These are phyloP conservation scores for Nadsonia starkeyi-henricii DNA, from an alignment of 1,139 yeast species.

Conservation along the genomic window DNA sequence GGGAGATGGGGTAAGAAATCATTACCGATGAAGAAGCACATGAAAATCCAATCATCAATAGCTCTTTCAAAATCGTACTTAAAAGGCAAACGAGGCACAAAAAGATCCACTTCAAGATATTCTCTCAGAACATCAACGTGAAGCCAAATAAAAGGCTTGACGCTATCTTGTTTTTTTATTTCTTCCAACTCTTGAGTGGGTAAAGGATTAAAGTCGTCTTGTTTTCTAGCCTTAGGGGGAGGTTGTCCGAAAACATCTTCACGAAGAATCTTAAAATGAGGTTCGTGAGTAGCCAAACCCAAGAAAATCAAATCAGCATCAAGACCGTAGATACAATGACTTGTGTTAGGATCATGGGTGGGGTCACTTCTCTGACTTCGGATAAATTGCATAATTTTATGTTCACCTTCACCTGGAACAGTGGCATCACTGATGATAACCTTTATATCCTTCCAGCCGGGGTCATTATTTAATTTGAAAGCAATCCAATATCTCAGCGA, in stretches of 20 bases:
- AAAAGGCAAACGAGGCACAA: constrained; percentile 52
- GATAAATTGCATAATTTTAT: constrained; percentile 90
- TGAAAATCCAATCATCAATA: constrained; percentile 96
- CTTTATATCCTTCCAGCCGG: constrained; percentile 79
- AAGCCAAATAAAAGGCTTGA: constrained; percentile 87
- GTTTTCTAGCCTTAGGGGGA: constrained; percentile 7
- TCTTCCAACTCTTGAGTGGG: constrained; percentile 27
- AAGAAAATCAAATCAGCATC: constrained; percentile 96
- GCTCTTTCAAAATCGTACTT: constrained; percentile 87
- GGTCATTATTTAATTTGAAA: constrained; percentile 77
- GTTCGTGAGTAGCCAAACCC: constrained; percentile 95
- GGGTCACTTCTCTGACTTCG: constrained; percentile 67
- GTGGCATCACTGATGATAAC: constrained; percentile 88
- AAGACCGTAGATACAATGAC: constrained; percentile 93
- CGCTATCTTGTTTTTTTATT: constrained; percentile 39
- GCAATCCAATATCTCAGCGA: constrained; percentile 83
- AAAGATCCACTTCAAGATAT: constrained; percentile 69
- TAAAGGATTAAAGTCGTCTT: not conserved
- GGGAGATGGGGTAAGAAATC: constrained; percentile 97
- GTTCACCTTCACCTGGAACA: constrained; percentile 99
- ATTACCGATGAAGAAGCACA: constrained; percentile 97
- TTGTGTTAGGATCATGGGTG: constrained; percentile 66
- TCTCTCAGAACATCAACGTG: constrained; percentile 82
- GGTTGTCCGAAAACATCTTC: constrained; percentile 66
- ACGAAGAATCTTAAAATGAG: constrained; percentile 83